phyloP scores from a whole-genome alignment of 345 rosid genomes.

The Boechera stricta region DNA sequence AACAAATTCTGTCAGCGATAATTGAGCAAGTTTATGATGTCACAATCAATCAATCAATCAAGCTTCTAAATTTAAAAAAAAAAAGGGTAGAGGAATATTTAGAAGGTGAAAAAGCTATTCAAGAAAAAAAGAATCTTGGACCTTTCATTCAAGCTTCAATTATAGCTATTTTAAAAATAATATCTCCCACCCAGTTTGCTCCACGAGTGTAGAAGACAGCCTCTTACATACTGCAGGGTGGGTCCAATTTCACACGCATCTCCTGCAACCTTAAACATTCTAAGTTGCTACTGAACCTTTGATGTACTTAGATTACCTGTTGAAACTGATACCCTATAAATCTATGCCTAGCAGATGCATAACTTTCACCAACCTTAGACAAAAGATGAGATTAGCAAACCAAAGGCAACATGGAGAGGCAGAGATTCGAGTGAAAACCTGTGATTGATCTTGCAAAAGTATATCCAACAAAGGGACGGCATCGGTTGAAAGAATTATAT shows the following conservation, averaged over 20 bases:
- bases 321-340: constrained; percentile 2
- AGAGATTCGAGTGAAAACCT: constrained; percentile 25
- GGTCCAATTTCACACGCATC: constrained; percentile 36
- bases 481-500: neutral
- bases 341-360: constrained; percentile 16
- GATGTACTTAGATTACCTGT: constrained; percentile 19
- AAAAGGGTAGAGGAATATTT: neutral
- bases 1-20: constrained; percentile 51
- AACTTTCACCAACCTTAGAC: constrained; percentile 10
- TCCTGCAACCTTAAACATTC: constrained; percentile 48
- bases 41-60: constrained; percentile 48
- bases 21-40: constrained; percentile 49
- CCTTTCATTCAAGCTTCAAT: constrained; percentile 36
- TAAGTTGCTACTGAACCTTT: constrained; percentile 19
- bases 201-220: constrained; percentile 43
- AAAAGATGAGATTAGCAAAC: constrained; percentile 24
- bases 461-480: constrained; percentile 13
- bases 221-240: constrained; percentile 37
- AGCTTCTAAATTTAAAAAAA: constrained; percentile 7
- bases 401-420: constrained; percentile 8
- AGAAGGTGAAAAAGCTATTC: constrained; percentile 39
- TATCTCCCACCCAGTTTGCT: constrained; percentile 27
- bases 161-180: constrained; percentile 19
- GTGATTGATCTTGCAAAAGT: constrained; percentile 11
- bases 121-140: constrained; percentile 42